Conservation (phyloP, 768 basidiomycete genomes). For the Suillus lakei region DNA sequence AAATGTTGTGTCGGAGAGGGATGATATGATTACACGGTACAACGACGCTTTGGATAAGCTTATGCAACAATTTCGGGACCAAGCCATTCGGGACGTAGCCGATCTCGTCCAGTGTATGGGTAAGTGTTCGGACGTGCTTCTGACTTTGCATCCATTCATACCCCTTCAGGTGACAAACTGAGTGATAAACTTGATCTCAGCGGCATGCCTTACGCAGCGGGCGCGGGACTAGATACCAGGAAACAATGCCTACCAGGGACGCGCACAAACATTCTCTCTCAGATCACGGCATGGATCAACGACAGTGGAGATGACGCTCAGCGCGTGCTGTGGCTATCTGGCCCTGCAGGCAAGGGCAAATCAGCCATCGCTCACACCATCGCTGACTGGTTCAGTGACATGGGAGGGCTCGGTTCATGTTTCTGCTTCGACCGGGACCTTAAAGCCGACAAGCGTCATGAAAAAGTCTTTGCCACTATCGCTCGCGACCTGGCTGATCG, state of each 20-base stretch:
- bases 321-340: slow-evolving; percentile 18
- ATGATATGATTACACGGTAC: not conserved
- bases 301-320: not conserved
- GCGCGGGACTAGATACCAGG: slow-evolving; percentile 4
- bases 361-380: slow-evolving; percentile 30
- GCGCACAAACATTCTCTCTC: slow-evolving; percentile 15
- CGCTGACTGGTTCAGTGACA: slow-evolving; percentile 10
- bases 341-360: slow-evolving; percentile 31
- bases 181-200: slow-evolving; percentile 6
- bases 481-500: slow-evolving; percentile 26
- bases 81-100: not conserved
- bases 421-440: slow-evolving; percentile 20
- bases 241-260: slow-evolving; percentile 22
- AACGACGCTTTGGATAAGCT: not conserved
- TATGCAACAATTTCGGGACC: slow-evolving; percentile 8
- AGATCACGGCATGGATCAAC: slow-evolving; percentile 21
- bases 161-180: not conserved
- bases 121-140: not conserved
- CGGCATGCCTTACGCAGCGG: slow-evolving; percentile 1
- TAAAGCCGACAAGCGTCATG: slow-evolving; percentile 6
- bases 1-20: not conserved
- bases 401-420: slow-evolving; percentile 21
- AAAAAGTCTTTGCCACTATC: slow-evolving; percentile 35
- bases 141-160: not conserved
- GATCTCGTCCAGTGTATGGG: not conserved